These are phyloP conservation scores for Cornus kousa DNA, from an alignment of 148 eudicot species.

Conservation along the genomic window DNA sequence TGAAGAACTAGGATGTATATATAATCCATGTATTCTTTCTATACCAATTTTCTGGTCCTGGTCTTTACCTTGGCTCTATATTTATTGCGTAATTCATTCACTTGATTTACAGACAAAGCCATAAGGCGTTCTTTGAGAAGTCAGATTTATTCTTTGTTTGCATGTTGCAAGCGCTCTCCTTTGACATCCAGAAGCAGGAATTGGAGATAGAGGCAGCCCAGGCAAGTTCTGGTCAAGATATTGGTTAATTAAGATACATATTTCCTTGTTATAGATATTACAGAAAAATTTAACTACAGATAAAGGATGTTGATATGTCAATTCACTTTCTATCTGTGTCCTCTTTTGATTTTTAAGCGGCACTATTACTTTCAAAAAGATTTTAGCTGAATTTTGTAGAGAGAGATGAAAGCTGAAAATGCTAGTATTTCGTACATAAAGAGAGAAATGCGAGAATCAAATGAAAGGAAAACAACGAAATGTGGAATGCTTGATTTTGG, in stretches of 20 bases:
- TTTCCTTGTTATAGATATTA: background rate
- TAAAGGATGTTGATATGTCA: background rate
- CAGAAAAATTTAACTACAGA: background rate
- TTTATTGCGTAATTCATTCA: background rate
- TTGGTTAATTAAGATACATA: background rate
- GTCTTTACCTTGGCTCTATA: background rate
- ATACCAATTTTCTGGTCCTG: background rate
- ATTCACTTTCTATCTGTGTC: background rate
- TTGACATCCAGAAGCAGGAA: constrained; percentile 53
- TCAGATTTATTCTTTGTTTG: constrained; percentile 65
- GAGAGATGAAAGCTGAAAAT: too few relatives aligned
- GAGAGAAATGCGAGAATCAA: background rate
- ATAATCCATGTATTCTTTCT: background rate
- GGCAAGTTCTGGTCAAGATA: constrained; percentile 31
- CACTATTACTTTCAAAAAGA: background rate
- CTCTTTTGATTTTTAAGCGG: background rate
- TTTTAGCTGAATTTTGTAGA: background rate
- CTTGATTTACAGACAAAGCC: constrained; percentile 53
- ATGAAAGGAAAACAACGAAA: background rate
- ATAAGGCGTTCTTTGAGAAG: constrained; percentile 57
- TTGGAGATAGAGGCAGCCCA: constrained; percentile 72
- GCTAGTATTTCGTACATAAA: too few relatives aligned
- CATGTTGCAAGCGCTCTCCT: constrained; percentile 51
- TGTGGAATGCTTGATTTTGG: background rate
- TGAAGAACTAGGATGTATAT: constrained; percentile 3